A percentile compares a stretch with the other conserved stretches of the same genome.
Conservation (phyloP, 495 filamentous ascomycete genomes). For the Usnea hakonensis region DNA sequence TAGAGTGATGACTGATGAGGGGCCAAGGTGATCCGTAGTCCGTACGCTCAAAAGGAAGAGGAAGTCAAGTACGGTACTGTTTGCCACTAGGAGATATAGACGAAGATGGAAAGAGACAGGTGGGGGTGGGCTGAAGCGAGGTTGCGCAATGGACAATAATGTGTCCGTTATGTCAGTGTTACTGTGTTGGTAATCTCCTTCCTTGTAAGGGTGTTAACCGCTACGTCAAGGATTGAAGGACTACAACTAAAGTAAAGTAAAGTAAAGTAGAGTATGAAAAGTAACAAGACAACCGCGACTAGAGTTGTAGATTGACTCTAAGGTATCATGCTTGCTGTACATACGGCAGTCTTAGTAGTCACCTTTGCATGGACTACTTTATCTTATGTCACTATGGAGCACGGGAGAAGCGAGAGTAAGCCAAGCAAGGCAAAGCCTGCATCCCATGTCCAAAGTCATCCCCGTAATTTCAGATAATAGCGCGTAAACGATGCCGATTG, state of each 20-base stretch:
- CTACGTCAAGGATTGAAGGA: constrained; percentile 7
- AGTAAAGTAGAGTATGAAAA: too few species aligned
- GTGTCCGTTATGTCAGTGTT: constrained; percentile 10
- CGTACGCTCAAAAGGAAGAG: neutral
- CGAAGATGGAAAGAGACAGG: constrained; percentile 6
- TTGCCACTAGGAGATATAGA: too few species aligned
- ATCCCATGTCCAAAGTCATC: neutral
- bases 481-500: constrained; percentile 10
- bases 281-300: constrained; percentile 6
- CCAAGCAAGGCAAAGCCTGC: neutral
- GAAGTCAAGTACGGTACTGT: too few species aligned
- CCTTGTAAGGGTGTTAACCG: neutral
- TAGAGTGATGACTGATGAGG: neutral
- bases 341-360: neutral
- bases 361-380: neutral
- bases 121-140: constrained; percentile 9
- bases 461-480: constrained; percentile 16
- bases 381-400: too few species aligned
- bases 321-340: neutral
- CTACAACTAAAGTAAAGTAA: too few species aligned
- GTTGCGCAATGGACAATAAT: constrained; percentile 2
- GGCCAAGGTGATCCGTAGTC: neutral
- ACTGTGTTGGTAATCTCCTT: neutral
- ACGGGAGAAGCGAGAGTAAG: constrained; percentile 6
- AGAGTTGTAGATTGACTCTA: neutral